phyloP scores from a whole-genome alignment of 495 filamentous ascomycete genomes.

The Penicillium ochrochloron region DNA sequence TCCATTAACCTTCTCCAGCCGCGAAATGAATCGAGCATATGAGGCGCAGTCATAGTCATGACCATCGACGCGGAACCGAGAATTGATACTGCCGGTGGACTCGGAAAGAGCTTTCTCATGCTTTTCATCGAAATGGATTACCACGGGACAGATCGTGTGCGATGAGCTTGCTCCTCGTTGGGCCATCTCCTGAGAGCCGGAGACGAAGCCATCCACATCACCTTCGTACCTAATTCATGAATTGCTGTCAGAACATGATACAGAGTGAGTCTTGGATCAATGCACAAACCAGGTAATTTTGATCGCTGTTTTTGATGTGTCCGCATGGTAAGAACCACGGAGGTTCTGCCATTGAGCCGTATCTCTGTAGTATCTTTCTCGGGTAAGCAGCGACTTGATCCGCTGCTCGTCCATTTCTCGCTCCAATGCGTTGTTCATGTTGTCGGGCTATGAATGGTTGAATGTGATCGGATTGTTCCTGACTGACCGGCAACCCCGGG shows the following conservation, averaged over 20 bases:
- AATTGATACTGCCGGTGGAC: conserved; percentile 1
- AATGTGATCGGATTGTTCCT: not conserved
- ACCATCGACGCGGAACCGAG: not conserved
- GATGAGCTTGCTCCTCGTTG: not conserved
- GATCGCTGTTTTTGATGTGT: conserved; percentile 13
- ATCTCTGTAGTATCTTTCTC: conserved; percentile 7
- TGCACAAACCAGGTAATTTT: conserved; percentile 15
- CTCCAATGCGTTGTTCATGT: not conserved
- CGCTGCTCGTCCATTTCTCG: not conserved
- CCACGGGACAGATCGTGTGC: not conserved
- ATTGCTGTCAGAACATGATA: not conserved
- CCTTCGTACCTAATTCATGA: conserved; percentile 3
- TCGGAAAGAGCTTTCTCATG: not conserved
- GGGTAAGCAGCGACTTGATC: conserved; percentile 4
- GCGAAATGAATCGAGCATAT: conserved; percentile 6
- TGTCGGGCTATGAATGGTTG: not conserved
- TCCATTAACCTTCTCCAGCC: conserved; percentile 8
- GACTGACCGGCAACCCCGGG: not conserved
- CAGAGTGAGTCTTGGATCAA: not conserved
- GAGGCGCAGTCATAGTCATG: conserved; percentile 11
- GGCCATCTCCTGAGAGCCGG: not conserved
- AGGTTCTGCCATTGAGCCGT: conserved; percentile 13
- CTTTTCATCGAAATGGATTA: not conserved
- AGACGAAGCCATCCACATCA: not conserved
- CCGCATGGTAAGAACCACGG: conserved; percentile 9